A percentile compares a stretch with the other conserved stretches of the same genome.
phyloP scores from a whole-genome alignment of 148 eudicot genomes.

The Vaccinium corymbosum region DNA sequence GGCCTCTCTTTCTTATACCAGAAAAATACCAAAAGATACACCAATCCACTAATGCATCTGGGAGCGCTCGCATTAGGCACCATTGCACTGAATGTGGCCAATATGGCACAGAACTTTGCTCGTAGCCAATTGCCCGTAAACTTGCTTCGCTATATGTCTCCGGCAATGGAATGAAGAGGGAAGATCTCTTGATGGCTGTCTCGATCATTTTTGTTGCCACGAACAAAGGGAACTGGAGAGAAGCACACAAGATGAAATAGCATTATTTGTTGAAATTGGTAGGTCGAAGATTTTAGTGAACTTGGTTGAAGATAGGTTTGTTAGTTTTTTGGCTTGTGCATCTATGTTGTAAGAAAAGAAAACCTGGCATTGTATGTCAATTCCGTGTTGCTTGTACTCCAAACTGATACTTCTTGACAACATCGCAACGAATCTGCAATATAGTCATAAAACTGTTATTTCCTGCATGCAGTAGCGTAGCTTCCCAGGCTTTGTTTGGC shows the following conservation, averaged over 20 bases:
- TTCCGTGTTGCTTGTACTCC: constrained; percentile 68
- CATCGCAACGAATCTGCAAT: constrained; percentile 50
- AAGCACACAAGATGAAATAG: neutral
- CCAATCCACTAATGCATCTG: constrained; percentile 38
- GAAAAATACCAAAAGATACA: constrained; percentile 47
- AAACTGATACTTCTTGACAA: constrained; percentile 51
- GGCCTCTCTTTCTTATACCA: constrained; percentile 47
- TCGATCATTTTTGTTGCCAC: constrained; percentile 64
- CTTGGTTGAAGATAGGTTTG: too few species aligned
- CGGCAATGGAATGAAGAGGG: constrained; percentile 60
- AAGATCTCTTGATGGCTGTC: constrained; percentile 51
- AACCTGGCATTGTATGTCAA: constrained; percentile 82
- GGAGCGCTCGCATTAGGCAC: constrained; percentile 35
- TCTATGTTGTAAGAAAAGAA: neutral
- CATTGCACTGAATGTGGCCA: constrained; percentile 62
- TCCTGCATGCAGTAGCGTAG: neutral
- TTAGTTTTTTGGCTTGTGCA: neutral
- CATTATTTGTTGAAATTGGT: neutral
- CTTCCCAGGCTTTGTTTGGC: neutral
- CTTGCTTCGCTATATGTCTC: constrained; percentile 56
- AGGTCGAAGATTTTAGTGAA: too few species aligned
- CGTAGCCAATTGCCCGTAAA: constrained; percentile 54
- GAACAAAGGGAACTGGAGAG: constrained; percentile 54
- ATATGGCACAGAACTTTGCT: constrained; percentile 52
- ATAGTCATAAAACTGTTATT: constrained; percentile 10